These are phyloP conservation scores for Saccharum hybrid DNA, from an alignment of 202 grass and related monocot species.

Conservation along the genomic window DNA sequence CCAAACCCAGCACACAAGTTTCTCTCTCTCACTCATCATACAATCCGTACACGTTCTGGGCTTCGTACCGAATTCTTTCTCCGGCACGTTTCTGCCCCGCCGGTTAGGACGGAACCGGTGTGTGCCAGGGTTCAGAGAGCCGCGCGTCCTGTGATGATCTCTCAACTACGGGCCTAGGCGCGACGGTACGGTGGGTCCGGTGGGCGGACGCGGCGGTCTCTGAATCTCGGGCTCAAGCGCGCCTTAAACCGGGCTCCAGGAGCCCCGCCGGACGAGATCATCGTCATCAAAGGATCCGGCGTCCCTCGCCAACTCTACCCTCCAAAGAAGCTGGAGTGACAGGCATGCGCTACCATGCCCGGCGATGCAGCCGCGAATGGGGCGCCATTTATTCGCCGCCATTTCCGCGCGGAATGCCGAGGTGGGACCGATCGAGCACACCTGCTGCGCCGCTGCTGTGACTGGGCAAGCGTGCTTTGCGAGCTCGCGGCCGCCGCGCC, in stretches of 20 bases:
- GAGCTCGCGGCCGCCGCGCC: neutral
- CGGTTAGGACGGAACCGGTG: too few relatives aligned
- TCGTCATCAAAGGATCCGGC: neutral
- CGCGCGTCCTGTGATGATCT: neutral
- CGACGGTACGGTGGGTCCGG: neutral
- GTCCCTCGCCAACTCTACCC: neutral
- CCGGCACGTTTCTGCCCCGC: neutral
- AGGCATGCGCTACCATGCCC: neutral
- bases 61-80: neutral
- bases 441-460: neutral
- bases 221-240: neutral
- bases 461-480: neutral
- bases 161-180: neutral
- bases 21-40: too few relatives aligned
- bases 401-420: neutral
- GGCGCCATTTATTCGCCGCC: neutral
- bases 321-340: conserved; percentile 16
- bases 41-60: neutral
- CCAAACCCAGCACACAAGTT: neutral
- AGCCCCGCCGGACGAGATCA: neutral
- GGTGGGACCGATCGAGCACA: neutral
- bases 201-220: neutral
- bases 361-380: neutral
- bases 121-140: neutral
- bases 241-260: neutral